phyloP scores from a whole-genome alignment of 169 alveolate species.

The Plasmodium sp. region DNA sequence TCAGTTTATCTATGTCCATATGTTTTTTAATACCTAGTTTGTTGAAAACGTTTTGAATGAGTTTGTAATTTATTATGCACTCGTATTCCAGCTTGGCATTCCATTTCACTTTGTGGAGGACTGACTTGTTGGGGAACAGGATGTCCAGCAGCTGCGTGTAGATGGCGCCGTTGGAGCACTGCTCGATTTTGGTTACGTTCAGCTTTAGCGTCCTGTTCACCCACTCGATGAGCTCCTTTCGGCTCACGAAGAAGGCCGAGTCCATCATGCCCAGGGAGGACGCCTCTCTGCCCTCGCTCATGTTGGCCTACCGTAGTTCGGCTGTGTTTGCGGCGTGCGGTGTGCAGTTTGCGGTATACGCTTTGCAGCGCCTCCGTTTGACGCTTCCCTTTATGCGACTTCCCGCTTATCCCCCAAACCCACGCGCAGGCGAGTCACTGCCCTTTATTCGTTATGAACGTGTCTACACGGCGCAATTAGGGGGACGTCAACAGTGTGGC shows the following conservation, averaged over 20 bases:
- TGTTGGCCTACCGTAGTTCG: neutral
- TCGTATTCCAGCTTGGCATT: slow-evolving; percentile 96
- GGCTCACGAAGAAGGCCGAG: slow-evolving; percentile 89
- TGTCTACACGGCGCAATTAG: neutral
- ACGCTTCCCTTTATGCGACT: neutral
- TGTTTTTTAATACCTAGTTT: slow-evolving; percentile 91
- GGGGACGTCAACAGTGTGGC: neutral
- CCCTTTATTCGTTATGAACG: neutral
- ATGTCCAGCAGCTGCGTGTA: slow-evolving; percentile 95
- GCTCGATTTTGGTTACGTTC: slow-evolving; percentile 93
- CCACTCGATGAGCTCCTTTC: slow-evolving; percentile 94
- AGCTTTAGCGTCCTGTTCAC: slow-evolving; percentile 88
- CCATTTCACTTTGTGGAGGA: slow-evolving; percentile 94
- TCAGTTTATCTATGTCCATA: slow-evolving; percentile 93
- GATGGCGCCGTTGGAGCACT: slow-evolving; percentile 97
- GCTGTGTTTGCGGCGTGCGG: neutral
- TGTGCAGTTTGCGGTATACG: no score
- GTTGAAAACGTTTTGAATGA: slow-evolving; percentile 95
- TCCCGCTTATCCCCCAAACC: neutral
- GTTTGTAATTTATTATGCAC: slow-evolving; percentile 93
- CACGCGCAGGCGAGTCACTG: neutral
- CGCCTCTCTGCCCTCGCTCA: neutral
- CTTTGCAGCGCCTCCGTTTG: neutral
- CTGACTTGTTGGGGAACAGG: slow-evolving; percentile 91
- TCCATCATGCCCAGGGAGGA: slow-evolving; percentile 90